Conservation (phyloP, 2,329 filamentous ascomycete genomes). For the Aureobasidium leucospermi region DNA sequence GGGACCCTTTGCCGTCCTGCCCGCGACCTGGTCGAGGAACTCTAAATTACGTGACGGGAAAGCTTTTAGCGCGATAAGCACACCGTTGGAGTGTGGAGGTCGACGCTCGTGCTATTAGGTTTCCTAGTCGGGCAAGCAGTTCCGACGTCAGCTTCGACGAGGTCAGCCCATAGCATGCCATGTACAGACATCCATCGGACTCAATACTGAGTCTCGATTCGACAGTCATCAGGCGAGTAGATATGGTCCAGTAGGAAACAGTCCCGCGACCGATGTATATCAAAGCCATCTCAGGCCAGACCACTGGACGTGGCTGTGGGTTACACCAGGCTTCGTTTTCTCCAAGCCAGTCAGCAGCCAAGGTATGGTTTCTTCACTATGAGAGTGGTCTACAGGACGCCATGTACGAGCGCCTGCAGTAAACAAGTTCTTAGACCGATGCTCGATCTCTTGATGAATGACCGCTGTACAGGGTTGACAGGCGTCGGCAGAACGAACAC, state of each 20-base stretch:
- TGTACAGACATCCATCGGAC: background rate
- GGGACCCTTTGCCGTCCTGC: background rate
- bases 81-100: background rate
- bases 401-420: too few species aligned
- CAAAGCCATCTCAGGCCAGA: background rate
- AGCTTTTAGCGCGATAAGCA: conserved; percentile 10
- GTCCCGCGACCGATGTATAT: background rate
- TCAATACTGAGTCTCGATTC: background rate
- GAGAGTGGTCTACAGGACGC: too few species aligned
- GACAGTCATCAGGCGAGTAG: background rate
- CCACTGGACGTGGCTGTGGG: background rate
- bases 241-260: background rate
- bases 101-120: background rate
- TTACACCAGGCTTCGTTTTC: background rate
- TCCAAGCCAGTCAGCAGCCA: background rate
- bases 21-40: conserved; percentile 6
- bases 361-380: background rate
- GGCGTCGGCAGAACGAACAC: too few species aligned
- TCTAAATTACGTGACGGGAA: conserved; percentile 12
- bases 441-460: too few species aligned
- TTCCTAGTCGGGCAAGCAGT: conserved; percentile 2
- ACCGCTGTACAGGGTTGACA: too few species aligned
- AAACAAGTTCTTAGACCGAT: too few species aligned
- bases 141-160: background rate
- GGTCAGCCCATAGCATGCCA: background rate